Percentiles rank a stretch among this genome's conserved stretches.
These are phyloP conservation scores for Saccharomyces mikatae DNA, from an alignment of 805 yeast species.

Conservation along the genomic window DNA sequence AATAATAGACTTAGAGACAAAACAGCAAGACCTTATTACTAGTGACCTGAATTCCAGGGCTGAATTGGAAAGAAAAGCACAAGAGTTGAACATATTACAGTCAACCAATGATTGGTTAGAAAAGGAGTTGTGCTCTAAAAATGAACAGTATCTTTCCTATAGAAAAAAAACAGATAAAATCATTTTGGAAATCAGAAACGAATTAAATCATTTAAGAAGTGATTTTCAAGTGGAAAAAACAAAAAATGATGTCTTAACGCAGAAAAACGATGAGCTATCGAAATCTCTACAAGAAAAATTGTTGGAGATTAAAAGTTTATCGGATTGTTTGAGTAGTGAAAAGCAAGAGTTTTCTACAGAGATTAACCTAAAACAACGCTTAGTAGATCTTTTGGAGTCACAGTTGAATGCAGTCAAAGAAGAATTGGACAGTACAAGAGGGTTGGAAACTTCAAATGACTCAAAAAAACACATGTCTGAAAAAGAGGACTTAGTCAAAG, in stretches of 20 bases:
- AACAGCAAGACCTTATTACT: slow-evolving; percentile 29
- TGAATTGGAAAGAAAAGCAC: slow-evolving; percentile 33
- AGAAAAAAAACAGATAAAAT: slow-evolving; percentile 32
- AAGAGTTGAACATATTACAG: slow-evolving; percentile 36
- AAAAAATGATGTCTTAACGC: slow-evolving; percentile 28
- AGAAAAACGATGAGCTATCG: slow-evolving; percentile 32
- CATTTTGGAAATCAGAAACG: slow-evolving; percentile 60
- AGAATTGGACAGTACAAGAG: slow-evolving; percentile 45
- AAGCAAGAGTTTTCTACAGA: slow-evolving; percentile 48
- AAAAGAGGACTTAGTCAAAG: slow-evolving; percentile 27
- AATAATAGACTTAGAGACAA: slow-evolving; percentile 32
- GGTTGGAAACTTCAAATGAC: slow-evolving; percentile 27
- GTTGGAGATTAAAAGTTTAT: slow-evolving; percentile 38
- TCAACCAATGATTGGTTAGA: slow-evolving; percentile 38
- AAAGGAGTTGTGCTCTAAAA: slow-evolving; percentile 29
- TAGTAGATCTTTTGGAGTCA: slow-evolving; percentile 37
- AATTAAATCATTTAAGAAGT: slow-evolving; percentile 35
- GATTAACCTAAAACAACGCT: slow-evolving; percentile 50
- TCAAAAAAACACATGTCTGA: slow-evolving; percentile 10
- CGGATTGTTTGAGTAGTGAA: slow-evolving; percentile 33
- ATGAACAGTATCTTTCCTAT: slow-evolving; percentile 26
- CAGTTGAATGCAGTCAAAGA: slow-evolving; percentile 32
- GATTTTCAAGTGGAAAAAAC: slow-evolving; percentile 29
- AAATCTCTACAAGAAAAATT: slow-evolving; percentile 35
- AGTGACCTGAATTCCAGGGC: slow-evolving; percentile 25